phyloP scores from a whole-genome alignment of 139 green algal species.

The Monoraphidium neglectum region DNA sequence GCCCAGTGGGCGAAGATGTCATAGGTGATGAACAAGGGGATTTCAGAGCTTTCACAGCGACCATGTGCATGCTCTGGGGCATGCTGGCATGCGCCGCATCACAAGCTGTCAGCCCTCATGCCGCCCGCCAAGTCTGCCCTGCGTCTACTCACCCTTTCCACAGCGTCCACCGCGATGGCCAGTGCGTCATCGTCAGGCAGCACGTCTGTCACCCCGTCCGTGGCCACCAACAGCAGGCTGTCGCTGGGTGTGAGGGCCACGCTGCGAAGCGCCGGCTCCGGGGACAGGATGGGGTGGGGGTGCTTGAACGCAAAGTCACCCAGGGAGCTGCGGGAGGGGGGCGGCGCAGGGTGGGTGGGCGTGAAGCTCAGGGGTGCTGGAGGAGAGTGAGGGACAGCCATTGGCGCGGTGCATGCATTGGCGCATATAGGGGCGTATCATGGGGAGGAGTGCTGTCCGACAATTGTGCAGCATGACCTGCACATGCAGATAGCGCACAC shows the following conservation, averaged over 20 bases:
- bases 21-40: neutral
- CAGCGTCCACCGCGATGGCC: conserved; percentile 2
- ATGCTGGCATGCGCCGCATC: neutral
- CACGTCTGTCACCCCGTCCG: conserved; percentile 30
- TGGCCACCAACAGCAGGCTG: conserved; percentile 25
- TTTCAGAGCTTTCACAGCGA: neutral
- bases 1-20: neutral
- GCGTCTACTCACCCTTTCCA: conserved; percentile 8
- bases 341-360: neutral
- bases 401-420: neutral
- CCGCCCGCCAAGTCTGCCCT: neutral
- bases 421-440: neutral
- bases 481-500: neutral
- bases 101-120: neutral
- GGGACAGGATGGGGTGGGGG: conserved; percentile 19
- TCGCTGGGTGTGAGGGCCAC: conserved; percentile 2
- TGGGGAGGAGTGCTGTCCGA: neutral
- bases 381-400: neutral
- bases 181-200: conserved; percentile 25
- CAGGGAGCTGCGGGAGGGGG: conserved; percentile 3
- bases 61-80: neutral
- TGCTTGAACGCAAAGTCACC: conserved; percentile 41
- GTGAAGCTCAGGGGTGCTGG: neutral
- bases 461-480: neutral
- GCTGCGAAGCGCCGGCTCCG: conserved; percentile 4